Conservation (phyloP, 106 monocot genomes). For the Agapanthus africanus region DNA sequence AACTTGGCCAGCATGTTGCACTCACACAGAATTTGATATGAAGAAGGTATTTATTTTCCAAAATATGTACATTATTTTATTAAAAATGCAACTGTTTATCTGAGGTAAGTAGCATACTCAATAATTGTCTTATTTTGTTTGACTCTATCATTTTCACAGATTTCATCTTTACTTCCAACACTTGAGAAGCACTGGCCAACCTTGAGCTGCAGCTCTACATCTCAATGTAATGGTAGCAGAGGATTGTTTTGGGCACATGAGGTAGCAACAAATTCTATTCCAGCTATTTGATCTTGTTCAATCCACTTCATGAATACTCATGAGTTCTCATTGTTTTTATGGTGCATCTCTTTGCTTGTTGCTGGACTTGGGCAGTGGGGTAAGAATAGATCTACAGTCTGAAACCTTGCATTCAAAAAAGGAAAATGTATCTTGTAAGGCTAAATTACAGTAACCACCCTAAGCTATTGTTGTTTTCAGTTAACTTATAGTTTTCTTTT, state of each 20-base stretch:
- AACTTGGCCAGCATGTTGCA: slow-evolving; percentile 88
- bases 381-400: no score
- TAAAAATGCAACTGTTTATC: no score
- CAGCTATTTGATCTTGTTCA: slow-evolving; percentile 2
- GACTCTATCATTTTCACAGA: slow-evolving; percentile 23
- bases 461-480: no score
- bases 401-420: no score
- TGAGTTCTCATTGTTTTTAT: slow-evolving; percentile 18
- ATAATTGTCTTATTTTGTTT: not conserved
- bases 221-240: slow-evolving; percentile 68
- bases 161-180: slow-evolving; percentile 49
- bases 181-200: slow-evolving; percentile 88
- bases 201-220: slow-evolving; percentile 64
- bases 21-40: slow-evolving; percentile 37
- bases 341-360: slow-evolving; percentile 18
- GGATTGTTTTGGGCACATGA: slow-evolving; percentile 94
- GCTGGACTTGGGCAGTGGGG: slow-evolving; percentile 63
- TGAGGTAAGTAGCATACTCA: not conserved
- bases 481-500: no score
- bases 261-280: slow-evolving; percentile 25
- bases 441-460: no score
- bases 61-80: not conserved
- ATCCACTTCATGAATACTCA: not conserved
- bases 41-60: slow-evolving; percentile 45
- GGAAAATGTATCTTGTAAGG: no score